These are phyloP conservation scores for Lachancea dasiensis DNA, from an alignment of 805 yeast species.

Conservation along the genomic window DNA sequence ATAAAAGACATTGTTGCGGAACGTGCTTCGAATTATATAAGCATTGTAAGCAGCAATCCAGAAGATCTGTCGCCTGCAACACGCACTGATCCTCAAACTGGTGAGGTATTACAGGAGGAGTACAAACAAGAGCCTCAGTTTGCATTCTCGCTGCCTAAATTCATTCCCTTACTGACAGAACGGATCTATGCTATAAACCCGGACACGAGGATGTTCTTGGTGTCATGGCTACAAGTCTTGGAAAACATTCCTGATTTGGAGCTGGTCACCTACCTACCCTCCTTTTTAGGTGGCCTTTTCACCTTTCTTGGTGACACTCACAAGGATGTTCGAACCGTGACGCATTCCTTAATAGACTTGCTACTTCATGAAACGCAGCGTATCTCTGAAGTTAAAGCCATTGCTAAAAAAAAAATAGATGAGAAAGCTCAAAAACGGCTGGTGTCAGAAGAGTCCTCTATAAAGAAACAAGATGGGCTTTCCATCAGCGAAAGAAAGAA, in stretches of 20 bases:
- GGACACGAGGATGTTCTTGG: slow-evolving; percentile 82
- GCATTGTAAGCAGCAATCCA: slow-evolving; percentile 52
- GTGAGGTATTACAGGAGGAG: slow-evolving; percentile 55
- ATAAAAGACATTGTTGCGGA: slow-evolving; percentile 94
- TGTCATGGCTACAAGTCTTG: slow-evolving; percentile 88
- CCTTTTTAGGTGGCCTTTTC: slow-evolving; percentile 74
- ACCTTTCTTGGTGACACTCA: slow-evolving; percentile 77
- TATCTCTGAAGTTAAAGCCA: slow-evolving; percentile 60
- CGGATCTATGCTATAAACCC: slow-evolving; percentile 91
- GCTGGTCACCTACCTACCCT: slow-evolving; percentile 78
- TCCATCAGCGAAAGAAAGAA: slow-evolving; percentile 32
- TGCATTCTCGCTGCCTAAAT: slow-evolving; percentile 80
- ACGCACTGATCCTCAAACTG: slow-evolving; percentile 45
- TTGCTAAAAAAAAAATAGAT: slow-evolving; percentile 35
- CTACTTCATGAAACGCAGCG: slow-evolving; percentile 76
- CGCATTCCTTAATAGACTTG: slow-evolving; percentile 68
- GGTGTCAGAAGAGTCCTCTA: slow-evolving; percentile 21
- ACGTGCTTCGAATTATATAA: slow-evolving; percentile 81
- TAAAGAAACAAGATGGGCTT: slow-evolving; percentile 27
- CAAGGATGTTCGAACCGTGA: slow-evolving; percentile 80
- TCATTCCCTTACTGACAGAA: slow-evolving; percentile 87
- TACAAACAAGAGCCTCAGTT: slow-evolving; percentile 46
- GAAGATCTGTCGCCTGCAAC: slow-evolving; percentile 38
- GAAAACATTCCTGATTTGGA: slow-evolving; percentile 92
- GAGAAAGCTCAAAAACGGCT: slow-evolving; percentile 16